Evolutionary conservation across 441 rosid genomes (phyloP).

Genomic region (Pelargonium cotyledonis): DNA sequence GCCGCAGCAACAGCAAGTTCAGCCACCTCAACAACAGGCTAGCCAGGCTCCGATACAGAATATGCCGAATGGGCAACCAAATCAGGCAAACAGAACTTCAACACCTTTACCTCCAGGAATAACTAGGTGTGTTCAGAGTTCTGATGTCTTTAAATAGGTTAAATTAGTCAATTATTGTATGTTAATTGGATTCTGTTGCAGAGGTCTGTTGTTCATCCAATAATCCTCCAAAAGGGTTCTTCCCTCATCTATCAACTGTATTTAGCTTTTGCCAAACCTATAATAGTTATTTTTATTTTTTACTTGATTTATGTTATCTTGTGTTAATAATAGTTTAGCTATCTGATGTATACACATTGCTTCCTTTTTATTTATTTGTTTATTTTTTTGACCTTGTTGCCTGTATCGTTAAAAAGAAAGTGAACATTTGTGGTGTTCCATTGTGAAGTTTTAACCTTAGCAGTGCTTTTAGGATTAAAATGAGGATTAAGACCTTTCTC

Average conservation of each 20-base stretch:
- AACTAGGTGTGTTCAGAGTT: constrained; percentile 97
- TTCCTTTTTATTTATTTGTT: constrained; percentile 4
- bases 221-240: constrained; percentile 27
- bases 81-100: constrained; percentile 57
- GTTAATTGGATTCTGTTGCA: constrained; percentile 33
- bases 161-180: constrained; percentile 45
- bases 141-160: constrained; percentile 66
- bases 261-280: constrained; percentile 27
- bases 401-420: constrained; percentile 11
- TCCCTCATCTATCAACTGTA: constrained; percentile 29
- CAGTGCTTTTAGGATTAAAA: neutral
- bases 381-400: neutral
- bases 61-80: constrained; percentile 40
- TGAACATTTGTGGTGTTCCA: constrained; percentile 5
- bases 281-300: constrained; percentile 12
- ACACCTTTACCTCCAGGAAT: constrained; percentile 91
- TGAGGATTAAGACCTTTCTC: neutral
- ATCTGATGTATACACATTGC: constrained; percentile 9
- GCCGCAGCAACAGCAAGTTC: constrained; percentile 46
- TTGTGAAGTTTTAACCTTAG: neutral
- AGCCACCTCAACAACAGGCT: constrained; percentile 55
- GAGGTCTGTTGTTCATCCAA: constrained; percentile 19
- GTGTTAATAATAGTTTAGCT: constrained; percentile 6
- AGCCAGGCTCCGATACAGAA: constrained; percentile 56
- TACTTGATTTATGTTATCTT: constrained; percentile 10